Base-by-base conservation (phyloP, 2,329 filamentous ascomycete species). In the Colletotrichum tofieldiae region DNA sequence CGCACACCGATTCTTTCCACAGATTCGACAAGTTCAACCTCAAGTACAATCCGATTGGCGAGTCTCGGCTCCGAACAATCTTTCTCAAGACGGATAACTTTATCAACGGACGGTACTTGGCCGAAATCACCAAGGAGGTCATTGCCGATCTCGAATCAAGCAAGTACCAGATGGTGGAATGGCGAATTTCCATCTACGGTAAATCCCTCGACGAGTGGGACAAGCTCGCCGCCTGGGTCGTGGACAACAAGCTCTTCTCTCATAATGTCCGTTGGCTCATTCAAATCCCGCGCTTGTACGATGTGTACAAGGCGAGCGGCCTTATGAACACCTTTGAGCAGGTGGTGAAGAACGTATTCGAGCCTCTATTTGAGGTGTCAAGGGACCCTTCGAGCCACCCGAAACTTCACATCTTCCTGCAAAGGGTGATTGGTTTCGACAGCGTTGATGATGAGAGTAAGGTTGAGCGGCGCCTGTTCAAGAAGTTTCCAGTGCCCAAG, bases 131-230 rank as follows among this genome's bases (percentile, higher is more conserved):
- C 3, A 97, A 98, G 78, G 96, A 99, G 82, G 96, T 99, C 74
- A 98, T 99, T 66, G 92, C 95, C 3, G 96, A 99, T 87, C 86
- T 99, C 41, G 96, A 99, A 82, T 97, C 96, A 60, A 98, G 95
- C 89, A 99, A 99, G 82, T 99, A 99, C 79, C 96, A 99, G 81
- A 98, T 99, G 93, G 96, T 96, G 1, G 96, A 99, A 84, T 99
- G 97, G 95, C 94, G 96, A 54, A 98, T 99, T 76, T 98, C 95
- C 32, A 94, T 99, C 75, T 99, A 99, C 78, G 96, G 96, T 74
- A 93, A 94, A 79, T 93, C 93, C 3, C 88, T 97, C 51, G 92
- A 97, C 74, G 96, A 99, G 82, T 99, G 96, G 96, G 96, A 98
- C 79, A 99, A 97, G 80, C 90, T 99, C 63, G 96, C 96, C 4